phyloP scores from a whole-genome alignment of 1,284 basidiomycete genomes.

The Fomitopsis palustris region DNA sequence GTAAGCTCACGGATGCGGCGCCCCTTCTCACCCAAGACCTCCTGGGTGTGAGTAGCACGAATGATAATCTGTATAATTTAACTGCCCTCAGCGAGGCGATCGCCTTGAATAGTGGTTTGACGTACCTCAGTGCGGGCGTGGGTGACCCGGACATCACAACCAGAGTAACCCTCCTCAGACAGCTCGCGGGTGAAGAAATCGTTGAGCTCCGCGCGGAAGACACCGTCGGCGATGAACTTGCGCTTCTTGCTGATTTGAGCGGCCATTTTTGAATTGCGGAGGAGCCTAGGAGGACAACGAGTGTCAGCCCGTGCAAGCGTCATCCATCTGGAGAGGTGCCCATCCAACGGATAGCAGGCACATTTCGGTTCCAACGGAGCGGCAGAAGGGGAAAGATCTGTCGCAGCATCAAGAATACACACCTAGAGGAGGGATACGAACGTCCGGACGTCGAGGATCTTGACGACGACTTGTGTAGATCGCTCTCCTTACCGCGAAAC shows the following conservation, averaged over 20 bases:
- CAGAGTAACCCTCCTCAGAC: conserved; percentile 99
- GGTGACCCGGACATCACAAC: conserved; percentile 99
- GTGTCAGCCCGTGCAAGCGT: conserved; percentile 7
- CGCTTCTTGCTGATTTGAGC: conserved; percentile 92
- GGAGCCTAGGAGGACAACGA: conserved; percentile 2
- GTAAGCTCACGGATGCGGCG: conserved; percentile 99
- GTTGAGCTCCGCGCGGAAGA: conserved; percentile 97
- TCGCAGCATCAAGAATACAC: conserved; percentile 9
- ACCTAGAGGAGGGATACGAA: conserved; percentile 17
- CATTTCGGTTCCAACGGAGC: background rate
- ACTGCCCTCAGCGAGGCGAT: background rate
- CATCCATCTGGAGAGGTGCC: conserved; percentile 14
- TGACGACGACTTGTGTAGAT: conserved; percentile 7
- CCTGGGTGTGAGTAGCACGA: conserved; percentile 99
- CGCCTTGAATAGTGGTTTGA: background rate
- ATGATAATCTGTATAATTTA: conserved; percentile 84
- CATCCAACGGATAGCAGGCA: conserved; percentile 20
- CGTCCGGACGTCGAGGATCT: conserved; percentile 8
- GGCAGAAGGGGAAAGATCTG: background rate
- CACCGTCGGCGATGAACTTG: conserved; percentile 98
- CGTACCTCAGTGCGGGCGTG: conserved; percentile 95
- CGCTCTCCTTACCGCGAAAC: background rate
- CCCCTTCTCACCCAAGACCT: conserved; percentile 99
- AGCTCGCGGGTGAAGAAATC: conserved; percentile 99
- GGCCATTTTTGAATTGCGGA: conserved; percentile 54